Base-by-base conservation (phyloP, 345 rosid genomes). In the Boechera stricta region DNA sequence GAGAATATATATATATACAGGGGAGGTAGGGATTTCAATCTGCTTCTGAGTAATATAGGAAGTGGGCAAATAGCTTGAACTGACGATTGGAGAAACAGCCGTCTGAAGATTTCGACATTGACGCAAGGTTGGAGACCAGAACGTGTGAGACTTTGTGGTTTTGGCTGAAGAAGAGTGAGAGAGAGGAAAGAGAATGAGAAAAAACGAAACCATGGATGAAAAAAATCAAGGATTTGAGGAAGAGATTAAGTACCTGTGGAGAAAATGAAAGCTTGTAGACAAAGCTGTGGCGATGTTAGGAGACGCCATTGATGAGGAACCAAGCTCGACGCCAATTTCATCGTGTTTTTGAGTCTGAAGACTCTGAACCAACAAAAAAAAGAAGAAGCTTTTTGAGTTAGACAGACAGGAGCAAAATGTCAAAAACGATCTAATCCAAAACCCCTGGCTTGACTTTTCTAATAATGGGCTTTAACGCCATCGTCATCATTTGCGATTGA, bases 1-100 rank as follows among this genome's bases (percentile, higher is more conserved):
- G 64, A 35, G 52, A 16, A 60, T 41, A 11, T 1, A 2, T n/a
- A 7, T 70, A 2, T 16, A 18, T 75, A 75, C 83, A 33, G 68
- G 24, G 35, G 80, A 63, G 56, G 69, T 41, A 35, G 77, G 72
- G 62, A 32, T n/a, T 41, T 74, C 81, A 77, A 77, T 77, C 67
- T 72, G 63, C 59, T 79, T 60, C 76, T 35, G 78, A 59, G 82
- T 79, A 73, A 62, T 76, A 59, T 70, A 81, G 41, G 88, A 58
- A 73, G 77, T 74, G 66, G 93, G 88, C 7, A 84, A n/a, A 38
- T 90, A 90, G 82, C 93, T 91, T 72, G 88, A 82, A 59, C 77
- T 78, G 29, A 84, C 78, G 60, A 85, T 69, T 31, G 84, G 86
- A 72, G 73, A 83, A 13, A 86, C 76, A 64, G 77, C 38, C 2